Evolutionary conservation across 2,329 filamentous ascomycete genomes (phyloP).

Genomic region (Talaromyces piceae): DNA sequence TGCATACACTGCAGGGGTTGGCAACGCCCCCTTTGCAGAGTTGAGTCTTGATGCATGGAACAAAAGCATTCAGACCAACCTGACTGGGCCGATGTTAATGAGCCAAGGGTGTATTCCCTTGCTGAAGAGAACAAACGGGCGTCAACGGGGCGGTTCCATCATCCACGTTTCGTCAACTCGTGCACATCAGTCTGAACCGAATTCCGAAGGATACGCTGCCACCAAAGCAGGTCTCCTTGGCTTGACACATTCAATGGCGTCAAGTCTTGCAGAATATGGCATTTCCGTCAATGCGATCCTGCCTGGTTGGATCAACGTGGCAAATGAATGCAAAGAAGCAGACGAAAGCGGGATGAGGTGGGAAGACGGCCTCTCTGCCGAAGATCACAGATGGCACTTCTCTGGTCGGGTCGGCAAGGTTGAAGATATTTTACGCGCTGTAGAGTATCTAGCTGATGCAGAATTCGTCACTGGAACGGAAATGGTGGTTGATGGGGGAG

Average conservation of each 20-base stretch:
- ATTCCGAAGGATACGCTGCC: slow-evolving; percentile 9
- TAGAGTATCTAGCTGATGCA: slow-evolving; percentile 9
- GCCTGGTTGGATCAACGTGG: slow-evolving; percentile 10
- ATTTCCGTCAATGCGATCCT: slow-evolving; percentile 8
- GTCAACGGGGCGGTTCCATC: slow-evolving; percentile 4
- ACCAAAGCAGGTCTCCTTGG: slow-evolving; percentile 9
- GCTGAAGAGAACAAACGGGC: slow-evolving; percentile 1
- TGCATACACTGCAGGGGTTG: slow-evolving; percentile 4
- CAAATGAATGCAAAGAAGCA: slow-evolving; percentile 10
- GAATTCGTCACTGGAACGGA: slow-evolving; percentile 11
- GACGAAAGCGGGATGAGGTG: slow-evolving; percentile 1
- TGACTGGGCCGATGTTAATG: slow-evolving; percentile 11
- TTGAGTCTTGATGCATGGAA: slow-evolving; percentile 8
- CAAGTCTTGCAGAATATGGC: slow-evolving; percentile 4
- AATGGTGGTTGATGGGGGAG: slow-evolving; percentile 11
- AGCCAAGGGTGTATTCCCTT: slow-evolving; percentile 5
- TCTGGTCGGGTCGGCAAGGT: slow-evolving; percentile 9
- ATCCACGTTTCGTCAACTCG: slow-evolving; percentile 11
- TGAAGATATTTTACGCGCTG: slow-evolving; percentile 8
- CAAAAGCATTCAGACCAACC: slow-evolving; percentile 9
- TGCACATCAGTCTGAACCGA: slow-evolving; percentile 9
- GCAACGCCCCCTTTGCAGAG: slow-evolving; percentile 4
- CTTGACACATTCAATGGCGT: slow-evolving; percentile 9
- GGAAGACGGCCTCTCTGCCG: slow-evolving; percentile 5
- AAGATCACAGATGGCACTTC: slow-evolving; percentile 10